These are phyloP conservation scores for Beauveria australis DNA, from an alignment of 2,329 filamentous ascomycete species.

Conservation along the genomic window DNA sequence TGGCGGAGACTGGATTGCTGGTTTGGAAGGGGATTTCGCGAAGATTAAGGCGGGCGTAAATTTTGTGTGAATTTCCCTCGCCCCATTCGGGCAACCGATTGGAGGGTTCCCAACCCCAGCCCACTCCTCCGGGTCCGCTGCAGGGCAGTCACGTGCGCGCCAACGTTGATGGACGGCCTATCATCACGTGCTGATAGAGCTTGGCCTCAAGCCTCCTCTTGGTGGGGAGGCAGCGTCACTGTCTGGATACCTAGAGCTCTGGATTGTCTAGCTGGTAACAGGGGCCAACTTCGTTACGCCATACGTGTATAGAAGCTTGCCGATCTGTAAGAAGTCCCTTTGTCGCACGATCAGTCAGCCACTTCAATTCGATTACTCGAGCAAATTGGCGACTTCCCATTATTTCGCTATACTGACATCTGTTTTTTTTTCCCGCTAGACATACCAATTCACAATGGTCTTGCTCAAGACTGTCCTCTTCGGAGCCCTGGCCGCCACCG, in stretches of 20 bases:
- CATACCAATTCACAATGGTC: conserved; percentile 36
- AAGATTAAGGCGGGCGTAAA: conserved; percentile 27
- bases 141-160: conserved; percentile 15
- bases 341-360: neutral
- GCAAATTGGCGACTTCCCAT: neutral
- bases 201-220: neutral
- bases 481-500: conserved; percentile 44
- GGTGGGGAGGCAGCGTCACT: neutral
- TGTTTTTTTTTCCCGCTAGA: neutral
- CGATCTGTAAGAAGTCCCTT: conserved; percentile 3
- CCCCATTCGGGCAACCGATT: conserved; percentile 24
- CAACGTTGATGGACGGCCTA: neutral
- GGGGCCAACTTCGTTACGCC: conserved; percentile 7
- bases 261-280: neutral
- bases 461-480: conserved; percentile 53
- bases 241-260: neutral
- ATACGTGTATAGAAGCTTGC: conserved; percentile 6
- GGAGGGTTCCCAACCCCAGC: conserved; percentile 32
- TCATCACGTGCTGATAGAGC: conserved; percentile 17
- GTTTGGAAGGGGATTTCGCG: conserved; percentile 26
- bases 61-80: conserved; percentile 31
- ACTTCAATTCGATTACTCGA: neutral
- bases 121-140: conserved; percentile 10
- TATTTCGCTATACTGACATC: neutral
- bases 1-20: conserved; percentile 19